Percentiles rank a stretch among this genome's conserved stretches.
Evolutionary conservation across 2,329 filamentous ascomycete genomes (phyloP).

Genomic region (Parafenestella ontariensis): DNA sequence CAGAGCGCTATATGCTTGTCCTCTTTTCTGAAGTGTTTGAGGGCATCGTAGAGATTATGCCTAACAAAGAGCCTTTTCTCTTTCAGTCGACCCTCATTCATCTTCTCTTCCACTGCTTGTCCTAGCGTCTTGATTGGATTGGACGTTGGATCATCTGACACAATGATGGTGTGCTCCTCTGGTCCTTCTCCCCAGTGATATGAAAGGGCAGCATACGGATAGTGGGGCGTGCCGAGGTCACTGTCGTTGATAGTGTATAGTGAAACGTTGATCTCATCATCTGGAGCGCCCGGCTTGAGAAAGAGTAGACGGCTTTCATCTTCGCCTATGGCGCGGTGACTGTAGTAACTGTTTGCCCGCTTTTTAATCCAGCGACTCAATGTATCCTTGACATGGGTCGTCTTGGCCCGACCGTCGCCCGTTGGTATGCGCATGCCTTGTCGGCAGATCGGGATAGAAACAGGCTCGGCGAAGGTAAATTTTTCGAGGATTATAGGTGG

Average conservation of each 20-base stretch:
- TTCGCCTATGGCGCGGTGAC: no score
- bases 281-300: not conserved
- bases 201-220: conserved; percentile 5
- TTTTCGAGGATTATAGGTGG: no score
- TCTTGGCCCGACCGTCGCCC: no score
- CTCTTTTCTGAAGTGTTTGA: not conserved
- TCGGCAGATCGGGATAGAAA: no score
- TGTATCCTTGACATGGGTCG: no score
- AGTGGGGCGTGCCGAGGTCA: not conserved
- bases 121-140: not conserved
- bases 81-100: not conserved
- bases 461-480: no score
- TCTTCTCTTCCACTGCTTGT: not conserved
- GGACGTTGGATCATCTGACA: not conserved
- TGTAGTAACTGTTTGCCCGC: no score
- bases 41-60: not conserved
- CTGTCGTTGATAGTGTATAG: not conserved
- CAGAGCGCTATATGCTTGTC: not conserved
- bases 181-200: conserved; percentile 6
- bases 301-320: not conserved
- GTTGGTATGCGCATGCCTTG: no score
- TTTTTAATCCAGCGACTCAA: no score
- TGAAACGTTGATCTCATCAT: not conserved
- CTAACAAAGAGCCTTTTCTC: not conserved
- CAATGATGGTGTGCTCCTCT: not conserved